Conservation (phyloP, 169 alveolate species). For the Theileria annulata region DNA sequence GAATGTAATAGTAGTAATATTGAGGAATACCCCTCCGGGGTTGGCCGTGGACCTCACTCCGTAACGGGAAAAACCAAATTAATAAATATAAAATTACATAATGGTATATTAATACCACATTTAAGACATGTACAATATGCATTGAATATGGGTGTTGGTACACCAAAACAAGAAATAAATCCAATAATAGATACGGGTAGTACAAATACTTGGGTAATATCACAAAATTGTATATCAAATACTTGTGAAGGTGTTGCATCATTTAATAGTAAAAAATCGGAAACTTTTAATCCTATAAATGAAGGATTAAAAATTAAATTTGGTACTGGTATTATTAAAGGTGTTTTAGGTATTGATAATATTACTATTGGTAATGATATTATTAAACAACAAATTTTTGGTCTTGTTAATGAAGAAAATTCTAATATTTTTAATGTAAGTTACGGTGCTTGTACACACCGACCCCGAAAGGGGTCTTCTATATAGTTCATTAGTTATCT, state of each 20-base stretch:
- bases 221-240: conserved; percentile 42
- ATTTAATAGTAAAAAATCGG: conserved; percentile 58
- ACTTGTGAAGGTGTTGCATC: conserved; percentile 60
- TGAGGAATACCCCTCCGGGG: no score
- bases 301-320: conserved; percentile 27
- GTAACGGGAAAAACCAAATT: conserved; percentile 15
- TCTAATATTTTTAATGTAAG: conserved; percentile 62
- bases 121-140: conserved; percentile 69
- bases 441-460: conserved; percentile 33
- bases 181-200: conserved; percentile 86
- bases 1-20: background rate
- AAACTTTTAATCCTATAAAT: conserved; percentile 27
- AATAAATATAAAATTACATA: background rate
- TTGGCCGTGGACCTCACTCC: background rate
- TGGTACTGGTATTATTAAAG: conserved; percentile 76
- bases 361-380: conserved; percentile 41
- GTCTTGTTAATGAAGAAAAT: conserved; percentile 32
- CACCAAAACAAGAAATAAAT: conserved; percentile 76
- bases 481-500: no score
- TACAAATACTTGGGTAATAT: conserved; percentile 65
- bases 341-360: conserved; percentile 53
- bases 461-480: no score
- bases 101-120: conserved; percentile 22
- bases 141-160: conserved; percentile 73
- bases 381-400: conserved; percentile 52